These are phyloP conservation scores for Spencermartinsiella europaea DNA, from an alignment of 805 yeast species.

Conservation along the genomic window DNA sequence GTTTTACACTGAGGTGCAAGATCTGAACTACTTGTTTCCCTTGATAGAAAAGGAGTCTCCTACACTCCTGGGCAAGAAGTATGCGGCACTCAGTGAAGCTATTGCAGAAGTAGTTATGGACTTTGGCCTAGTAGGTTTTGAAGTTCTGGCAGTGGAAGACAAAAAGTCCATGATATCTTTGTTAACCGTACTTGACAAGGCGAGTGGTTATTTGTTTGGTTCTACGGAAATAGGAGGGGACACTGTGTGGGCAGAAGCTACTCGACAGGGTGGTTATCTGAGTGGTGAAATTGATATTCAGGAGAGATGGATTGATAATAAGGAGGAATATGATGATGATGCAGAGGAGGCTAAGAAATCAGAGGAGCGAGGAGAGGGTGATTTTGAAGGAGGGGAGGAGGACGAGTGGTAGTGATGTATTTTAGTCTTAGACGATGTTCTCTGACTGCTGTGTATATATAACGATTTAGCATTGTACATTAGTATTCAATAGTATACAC, in stretches of 20 bases:
- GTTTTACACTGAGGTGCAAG: slow-evolving; percentile 90
- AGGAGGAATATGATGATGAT: slow-evolving; percentile 65
- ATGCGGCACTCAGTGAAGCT: slow-evolving; percentile 62
- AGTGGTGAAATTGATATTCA: slow-evolving; percentile 66
- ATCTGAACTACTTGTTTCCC: slow-evolving; percentile 63
- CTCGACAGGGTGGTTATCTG: slow-evolving; percentile 58
- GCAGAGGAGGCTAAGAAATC: no score
- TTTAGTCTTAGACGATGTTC: no score
- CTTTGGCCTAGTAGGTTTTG: slow-evolving; percentile 80
- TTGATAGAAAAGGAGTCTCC: slow-evolving; percentile 67
- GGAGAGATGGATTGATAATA: slow-evolving; percentile 91
- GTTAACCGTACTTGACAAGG: slow-evolving; percentile 74
- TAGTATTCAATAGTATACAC: no score
- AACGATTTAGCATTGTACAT: no score
- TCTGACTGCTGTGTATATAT: no score
- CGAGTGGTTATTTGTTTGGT: slow-evolving; percentile 92
- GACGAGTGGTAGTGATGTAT: slow-evolving; percentile 74
- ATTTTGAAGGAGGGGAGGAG: slow-evolving; percentile 35
- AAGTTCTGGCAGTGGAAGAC: slow-evolving; percentile 86
- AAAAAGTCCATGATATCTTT: slow-evolving; percentile 86
- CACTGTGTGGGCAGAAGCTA: slow-evolving; percentile 93
- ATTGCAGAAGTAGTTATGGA: slow-evolving; percentile 83
- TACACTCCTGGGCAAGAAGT: slow-evolving; percentile 54
- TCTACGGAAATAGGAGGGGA: slow-evolving; percentile 96
- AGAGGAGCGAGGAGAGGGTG: slow-evolving; percentile 41